Evolutionary conservation across 164 flowering plant genomes (phyloP).

Genomic region (Cinnamomum chago): DNA sequence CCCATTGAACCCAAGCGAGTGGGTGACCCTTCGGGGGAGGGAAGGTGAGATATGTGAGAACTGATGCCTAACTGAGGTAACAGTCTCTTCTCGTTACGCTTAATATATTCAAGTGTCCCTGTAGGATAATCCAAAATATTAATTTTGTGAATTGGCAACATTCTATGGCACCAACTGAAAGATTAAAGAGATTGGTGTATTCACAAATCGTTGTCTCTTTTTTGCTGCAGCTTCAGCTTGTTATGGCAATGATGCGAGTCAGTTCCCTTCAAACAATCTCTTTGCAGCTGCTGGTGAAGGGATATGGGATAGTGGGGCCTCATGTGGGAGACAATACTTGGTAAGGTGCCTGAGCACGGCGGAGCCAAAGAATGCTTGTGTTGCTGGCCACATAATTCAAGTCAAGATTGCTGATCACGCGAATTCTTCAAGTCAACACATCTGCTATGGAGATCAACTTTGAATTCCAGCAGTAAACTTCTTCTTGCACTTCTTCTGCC

Average conservation of each 20-base stretch:
- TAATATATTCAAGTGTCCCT: no score
- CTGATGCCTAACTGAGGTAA: no score
- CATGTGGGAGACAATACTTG: slow-evolving; percentile 56
- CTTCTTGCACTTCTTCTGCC: neutral
- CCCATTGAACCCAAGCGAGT: neutral
- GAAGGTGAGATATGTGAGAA: no score
- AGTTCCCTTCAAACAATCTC: slow-evolving; percentile 49
- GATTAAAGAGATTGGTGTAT: neutral
- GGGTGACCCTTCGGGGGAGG: no score
- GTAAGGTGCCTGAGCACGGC: slow-evolving; percentile 54
- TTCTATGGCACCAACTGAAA: neutral
- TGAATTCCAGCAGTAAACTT: slow-evolving; percentile 49
- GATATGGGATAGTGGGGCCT: slow-evolving; percentile 66
- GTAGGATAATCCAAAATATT: neutral
- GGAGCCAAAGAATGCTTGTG: slow-evolving; percentile 23
- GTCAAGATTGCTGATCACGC: slow-evolving; percentile 46
- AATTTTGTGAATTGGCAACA: neutral
- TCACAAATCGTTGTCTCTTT: neutral
- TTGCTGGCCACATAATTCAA: slow-evolving; percentile 32
- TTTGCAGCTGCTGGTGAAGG: slow-evolving; percentile 64
- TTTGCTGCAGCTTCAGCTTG: slow-evolving; percentile 26
- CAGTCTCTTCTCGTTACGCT: neutral
- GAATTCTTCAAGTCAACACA: slow-evolving; percentile 7
- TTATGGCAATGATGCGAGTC: slow-evolving; percentile 29
- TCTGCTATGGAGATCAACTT: slow-evolving; percentile 30